A percentile compares a stretch with the other conserved stretches of the same genome.
Conservation (phyloP, 164 flowering plant genomes). For the Aristolochia contorta region DNA sequence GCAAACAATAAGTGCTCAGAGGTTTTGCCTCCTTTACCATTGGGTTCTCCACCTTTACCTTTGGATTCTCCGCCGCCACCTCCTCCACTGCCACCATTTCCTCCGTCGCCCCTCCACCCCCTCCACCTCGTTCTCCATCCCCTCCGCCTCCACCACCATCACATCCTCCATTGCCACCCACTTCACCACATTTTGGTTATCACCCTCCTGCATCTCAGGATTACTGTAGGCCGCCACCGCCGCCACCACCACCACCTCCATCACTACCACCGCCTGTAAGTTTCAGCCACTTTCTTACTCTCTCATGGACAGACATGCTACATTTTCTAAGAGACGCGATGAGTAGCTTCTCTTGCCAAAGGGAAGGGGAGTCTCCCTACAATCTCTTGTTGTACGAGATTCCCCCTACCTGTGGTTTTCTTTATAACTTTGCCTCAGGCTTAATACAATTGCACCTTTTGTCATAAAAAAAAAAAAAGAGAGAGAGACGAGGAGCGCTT, state of each 20-base stretch:
- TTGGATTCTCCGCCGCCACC: slow-evolving; percentile 29
- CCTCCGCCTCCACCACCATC: slow-evolving; percentile 19
- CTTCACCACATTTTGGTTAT: slow-evolving; percentile 31
- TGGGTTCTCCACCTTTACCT: slow-evolving; percentile 69
- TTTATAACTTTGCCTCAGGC: no score
- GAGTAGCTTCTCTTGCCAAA: no score
- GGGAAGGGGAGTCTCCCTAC: no score
- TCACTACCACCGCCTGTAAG: slow-evolving; percentile 13
- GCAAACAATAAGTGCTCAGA: slow-evolving; percentile 13
- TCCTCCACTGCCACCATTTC: slow-evolving; percentile 24
- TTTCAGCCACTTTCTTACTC: slow-evolving; percentile 27
- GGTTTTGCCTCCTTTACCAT: slow-evolving; percentile 42
- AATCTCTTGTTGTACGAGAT: no score
- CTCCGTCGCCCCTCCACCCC: slow-evolving; percentile 21
- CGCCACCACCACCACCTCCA: slow-evolving; percentile 3
- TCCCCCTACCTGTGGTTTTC: no score
- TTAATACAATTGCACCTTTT: no score
- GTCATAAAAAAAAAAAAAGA: no score
- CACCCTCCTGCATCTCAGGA: slow-evolving; percentile 40
- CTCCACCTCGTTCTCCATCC: slow-evolving; percentile 15
- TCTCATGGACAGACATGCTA: neutral
- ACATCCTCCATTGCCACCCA: slow-evolving; percentile 17
- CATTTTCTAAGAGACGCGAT: neutral
- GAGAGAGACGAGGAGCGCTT: no score
- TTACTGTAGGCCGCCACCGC: slow-evolving; percentile 14